phyloP scores from a whole-genome alignment of 306 rosid genomes.

The Dalbergia cultrata region DNA sequence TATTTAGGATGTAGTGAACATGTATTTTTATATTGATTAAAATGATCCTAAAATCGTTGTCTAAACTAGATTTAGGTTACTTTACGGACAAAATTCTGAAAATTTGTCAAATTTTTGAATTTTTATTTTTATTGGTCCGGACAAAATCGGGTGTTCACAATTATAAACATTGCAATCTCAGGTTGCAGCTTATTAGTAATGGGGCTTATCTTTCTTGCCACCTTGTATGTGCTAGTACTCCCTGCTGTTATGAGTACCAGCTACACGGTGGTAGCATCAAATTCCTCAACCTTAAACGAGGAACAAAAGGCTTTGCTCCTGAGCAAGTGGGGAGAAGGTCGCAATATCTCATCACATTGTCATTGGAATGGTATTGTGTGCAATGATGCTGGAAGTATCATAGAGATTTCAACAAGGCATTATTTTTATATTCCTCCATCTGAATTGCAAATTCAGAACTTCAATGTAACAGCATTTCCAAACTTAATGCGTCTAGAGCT shows the following conservation, averaged over 20 bases:
- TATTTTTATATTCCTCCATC: not conserved
- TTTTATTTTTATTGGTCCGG: no score
- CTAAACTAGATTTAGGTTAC: no score
- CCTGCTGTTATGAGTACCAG: not conserved
- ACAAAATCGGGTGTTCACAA: no score
- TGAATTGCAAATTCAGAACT: not conserved
- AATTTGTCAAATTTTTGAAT: no score
- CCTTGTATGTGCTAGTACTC: no score
- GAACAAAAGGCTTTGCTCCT: not conserved
- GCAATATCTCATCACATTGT: not conserved
- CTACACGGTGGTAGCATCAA: not conserved
- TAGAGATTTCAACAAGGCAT: not conserved
- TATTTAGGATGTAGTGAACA: no score
- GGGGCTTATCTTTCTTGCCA: not conserved
- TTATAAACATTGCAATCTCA: not conserved
- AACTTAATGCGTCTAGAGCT: conserved; percentile 25
- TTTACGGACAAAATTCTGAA: no score
- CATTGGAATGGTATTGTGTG: not conserved
- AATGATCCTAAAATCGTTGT: no score
- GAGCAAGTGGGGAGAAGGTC: not conserved
- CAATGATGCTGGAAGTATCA: not conserved
- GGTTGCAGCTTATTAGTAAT: not conserved
- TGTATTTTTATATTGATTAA: no score
- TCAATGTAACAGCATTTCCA: conserved; percentile 5
- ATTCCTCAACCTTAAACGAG: not conserved